A percentile compares a stretch with the other conserved stretches of the same genome.
Evolutionary conservation across 805 yeast species (phyloP).

Genomic region (Myxozyma neglecta): DNA sequence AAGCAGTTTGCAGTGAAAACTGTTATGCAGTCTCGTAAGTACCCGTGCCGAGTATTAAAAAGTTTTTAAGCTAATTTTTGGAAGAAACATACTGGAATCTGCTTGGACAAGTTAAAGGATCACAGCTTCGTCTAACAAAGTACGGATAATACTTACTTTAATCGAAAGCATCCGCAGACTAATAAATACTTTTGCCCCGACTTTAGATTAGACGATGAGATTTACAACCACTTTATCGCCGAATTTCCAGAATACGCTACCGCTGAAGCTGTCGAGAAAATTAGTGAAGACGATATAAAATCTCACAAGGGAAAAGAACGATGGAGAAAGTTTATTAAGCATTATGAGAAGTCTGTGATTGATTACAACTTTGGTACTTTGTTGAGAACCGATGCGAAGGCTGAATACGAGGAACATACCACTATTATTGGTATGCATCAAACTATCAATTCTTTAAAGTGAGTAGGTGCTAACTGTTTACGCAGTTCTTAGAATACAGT

Average conservation of each 20-base stretch:
- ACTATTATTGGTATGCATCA: constrained; percentile 64
- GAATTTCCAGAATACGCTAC: constrained; percentile 88
- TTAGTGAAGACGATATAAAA: constrained; percentile 82
- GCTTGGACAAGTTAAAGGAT: constrained; percentile 71
- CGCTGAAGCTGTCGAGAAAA: constrained; percentile 50
- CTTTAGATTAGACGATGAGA: constrained; percentile 42
- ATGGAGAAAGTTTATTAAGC: constrained; percentile 87
- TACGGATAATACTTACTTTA: neutral
- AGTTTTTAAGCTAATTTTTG: neutral
- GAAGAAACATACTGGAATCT: constrained; percentile 80
- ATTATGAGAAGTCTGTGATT: constrained; percentile 73
- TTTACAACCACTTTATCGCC: constrained; percentile 47
- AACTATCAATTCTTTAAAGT: neutral
- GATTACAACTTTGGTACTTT: constrained; percentile 96
- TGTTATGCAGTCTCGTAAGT: constrained; percentile 76
- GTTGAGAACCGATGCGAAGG: constrained; percentile 67
- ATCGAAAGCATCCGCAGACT: neutral
- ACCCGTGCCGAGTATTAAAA: neutral
- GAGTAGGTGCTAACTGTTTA: neutral
- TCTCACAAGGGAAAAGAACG: constrained; percentile 72
- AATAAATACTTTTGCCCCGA: too few species aligned
- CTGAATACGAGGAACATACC: constrained; percentile 77
- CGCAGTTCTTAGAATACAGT: constrained; percentile 75
- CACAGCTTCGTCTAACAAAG: constrained; percentile 58
- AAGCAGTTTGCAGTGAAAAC: constrained; percentile 98